These are phyloP conservation scores for Cordia subcordata DNA, from an alignment of 257 asterid species.

Conservation along the genomic window DNA sequence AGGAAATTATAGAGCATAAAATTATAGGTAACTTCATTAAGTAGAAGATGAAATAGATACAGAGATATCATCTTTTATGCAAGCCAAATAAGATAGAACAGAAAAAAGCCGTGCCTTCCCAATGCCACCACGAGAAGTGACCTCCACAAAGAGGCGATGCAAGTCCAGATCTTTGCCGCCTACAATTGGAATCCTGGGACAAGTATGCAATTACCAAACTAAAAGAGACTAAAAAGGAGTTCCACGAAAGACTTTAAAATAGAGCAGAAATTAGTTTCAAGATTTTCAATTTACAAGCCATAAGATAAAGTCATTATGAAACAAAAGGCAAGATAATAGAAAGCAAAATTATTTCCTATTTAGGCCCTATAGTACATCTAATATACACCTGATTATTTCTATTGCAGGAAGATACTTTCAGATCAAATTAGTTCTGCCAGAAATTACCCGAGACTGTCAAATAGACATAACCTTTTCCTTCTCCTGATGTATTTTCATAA, in stretches of 20 bases:
- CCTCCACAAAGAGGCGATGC: slow-evolving; percentile 80
- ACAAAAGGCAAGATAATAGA: too few species aligned
- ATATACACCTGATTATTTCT: neutral
- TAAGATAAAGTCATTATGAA: neutral
- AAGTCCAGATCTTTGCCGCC: slow-evolving; percentile 76
- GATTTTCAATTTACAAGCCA: neutral
- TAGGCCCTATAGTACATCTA: neutral
- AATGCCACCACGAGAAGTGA: slow-evolving; percentile 85
- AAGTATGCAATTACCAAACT: neutral
- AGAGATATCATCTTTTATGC: neutral
- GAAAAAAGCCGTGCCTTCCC: slow-evolving; percentile 39
- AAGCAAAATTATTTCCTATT: neutral
- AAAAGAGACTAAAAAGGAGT: neutral
- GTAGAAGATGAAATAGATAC: neutral
- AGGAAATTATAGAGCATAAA: neutral
- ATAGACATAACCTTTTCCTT: too few species aligned
- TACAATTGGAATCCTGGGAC: slow-evolving; percentile 63
- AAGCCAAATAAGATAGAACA: neutral
- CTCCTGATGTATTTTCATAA: too few species aligned
- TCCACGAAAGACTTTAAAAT: neutral
- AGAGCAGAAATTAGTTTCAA: neutral
- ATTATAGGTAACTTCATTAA: neutral
- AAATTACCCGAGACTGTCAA: neutral
- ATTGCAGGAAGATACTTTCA: neutral
- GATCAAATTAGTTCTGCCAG: neutral